Conservation (phyloP, 2,329 filamentous ascomycete species). For the Ophiostoma pallidulum region DNA sequence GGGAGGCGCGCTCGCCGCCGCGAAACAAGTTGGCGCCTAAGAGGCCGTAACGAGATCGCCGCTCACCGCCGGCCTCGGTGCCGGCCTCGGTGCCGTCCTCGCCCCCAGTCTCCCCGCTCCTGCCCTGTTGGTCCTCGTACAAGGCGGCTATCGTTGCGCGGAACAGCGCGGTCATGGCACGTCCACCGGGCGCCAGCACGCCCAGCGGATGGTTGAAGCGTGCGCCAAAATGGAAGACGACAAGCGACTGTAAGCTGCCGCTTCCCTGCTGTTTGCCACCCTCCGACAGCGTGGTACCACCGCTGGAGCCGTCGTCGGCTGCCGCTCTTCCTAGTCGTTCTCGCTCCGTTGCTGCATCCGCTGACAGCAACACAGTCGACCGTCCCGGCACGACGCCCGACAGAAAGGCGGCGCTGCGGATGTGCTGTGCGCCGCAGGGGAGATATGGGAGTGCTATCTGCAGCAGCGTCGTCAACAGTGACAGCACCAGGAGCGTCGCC, state of each 20-base stretch:
- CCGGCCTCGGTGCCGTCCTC: too few species aligned
- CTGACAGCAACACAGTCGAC: slow-evolving; percentile 26
- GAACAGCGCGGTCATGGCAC: slow-evolving; percentile 31
- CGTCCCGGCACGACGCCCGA: slow-evolving; percentile 25
- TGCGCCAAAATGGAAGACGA: slow-evolving; percentile 35
- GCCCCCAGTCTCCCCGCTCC: too few species aligned
- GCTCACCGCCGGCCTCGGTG: too few species aligned
- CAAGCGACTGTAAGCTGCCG: too few species aligned
- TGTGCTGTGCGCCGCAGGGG: not conserved
- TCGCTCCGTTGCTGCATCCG: too few species aligned
- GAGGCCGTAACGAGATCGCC: slow-evolving; percentile 37
- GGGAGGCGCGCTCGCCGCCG: slow-evolving; percentile 15
- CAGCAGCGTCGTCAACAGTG: slow-evolving; percentile 23
- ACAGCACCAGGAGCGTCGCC: slow-evolving; percentile 22
- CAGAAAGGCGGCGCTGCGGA: slow-evolving; percentile 18
- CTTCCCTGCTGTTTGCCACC: too few species aligned
- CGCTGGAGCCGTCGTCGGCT: too few species aligned
- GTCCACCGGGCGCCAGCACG: slow-evolving; percentile 34
- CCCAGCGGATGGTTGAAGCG: slow-evolving; percentile 42
- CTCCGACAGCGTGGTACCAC: too few species aligned
- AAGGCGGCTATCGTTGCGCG: slow-evolving; percentile 28
- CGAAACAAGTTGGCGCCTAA: slow-evolving; percentile 35
- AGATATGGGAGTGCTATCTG: slow-evolving; percentile 16
- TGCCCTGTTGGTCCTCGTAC: slow-evolving; percentile 15
- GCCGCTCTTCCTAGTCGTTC: too few species aligned